phyloP scores from a whole-genome alignment of 2,329 filamentous ascomycete species.

The Hypocrella siamensis region DNA sequence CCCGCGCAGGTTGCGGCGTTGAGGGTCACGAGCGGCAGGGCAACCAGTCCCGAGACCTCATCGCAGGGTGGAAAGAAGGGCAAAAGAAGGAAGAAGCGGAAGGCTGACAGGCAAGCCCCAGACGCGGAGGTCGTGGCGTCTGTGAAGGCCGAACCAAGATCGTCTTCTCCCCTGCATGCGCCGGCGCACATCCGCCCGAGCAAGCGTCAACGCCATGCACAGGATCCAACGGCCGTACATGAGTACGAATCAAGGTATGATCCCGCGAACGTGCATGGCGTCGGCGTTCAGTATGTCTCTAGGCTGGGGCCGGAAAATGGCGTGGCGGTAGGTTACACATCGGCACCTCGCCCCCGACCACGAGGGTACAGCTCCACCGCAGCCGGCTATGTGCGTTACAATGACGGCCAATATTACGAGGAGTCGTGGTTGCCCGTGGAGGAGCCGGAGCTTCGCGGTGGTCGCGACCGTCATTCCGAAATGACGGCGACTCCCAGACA shows the following conservation, averaged over 20 bases:
- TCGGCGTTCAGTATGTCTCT: conserved; percentile 17
- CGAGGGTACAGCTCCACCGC: conserved; percentile 10
- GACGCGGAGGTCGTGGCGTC: conserved; percentile 33
- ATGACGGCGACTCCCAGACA: conserved; percentile 17
- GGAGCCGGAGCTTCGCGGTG: conserved; percentile 17
- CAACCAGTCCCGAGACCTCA: conserved; percentile 45
- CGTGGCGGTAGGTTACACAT: conserved; percentile 4
- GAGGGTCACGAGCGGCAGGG: conserved; percentile 29
- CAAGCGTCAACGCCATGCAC: conserved; percentile 38
- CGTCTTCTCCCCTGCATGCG: conserved; percentile 41
- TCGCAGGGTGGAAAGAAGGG: conserved; percentile 36
- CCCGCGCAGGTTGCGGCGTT: conserved; percentile 41
- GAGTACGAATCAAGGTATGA: conserved; percentile 25
- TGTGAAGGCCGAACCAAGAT: conserved; percentile 51
- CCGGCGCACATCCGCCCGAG: conserved; percentile 36
- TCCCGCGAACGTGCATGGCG: conserved; percentile 19
- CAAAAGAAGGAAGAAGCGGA: conserved; percentile 29
- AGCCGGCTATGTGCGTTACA: conserved; percentile 14
- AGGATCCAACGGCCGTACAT: conserved; percentile 19
- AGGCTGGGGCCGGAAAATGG: conserved; percentile 14
- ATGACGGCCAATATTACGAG: conserved; percentile 15
- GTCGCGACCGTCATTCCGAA: conserved; percentile 18
- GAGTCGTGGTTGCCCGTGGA: conserved; percentile 14
- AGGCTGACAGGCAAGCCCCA: conserved; percentile 31
- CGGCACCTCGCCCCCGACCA: background rate